These are phyloP conservation scores for Polytrichum formosum DNA, from an alignment of 225 moss, liverwort and hornwort genomes.

Conservation along the genomic window DNA sequence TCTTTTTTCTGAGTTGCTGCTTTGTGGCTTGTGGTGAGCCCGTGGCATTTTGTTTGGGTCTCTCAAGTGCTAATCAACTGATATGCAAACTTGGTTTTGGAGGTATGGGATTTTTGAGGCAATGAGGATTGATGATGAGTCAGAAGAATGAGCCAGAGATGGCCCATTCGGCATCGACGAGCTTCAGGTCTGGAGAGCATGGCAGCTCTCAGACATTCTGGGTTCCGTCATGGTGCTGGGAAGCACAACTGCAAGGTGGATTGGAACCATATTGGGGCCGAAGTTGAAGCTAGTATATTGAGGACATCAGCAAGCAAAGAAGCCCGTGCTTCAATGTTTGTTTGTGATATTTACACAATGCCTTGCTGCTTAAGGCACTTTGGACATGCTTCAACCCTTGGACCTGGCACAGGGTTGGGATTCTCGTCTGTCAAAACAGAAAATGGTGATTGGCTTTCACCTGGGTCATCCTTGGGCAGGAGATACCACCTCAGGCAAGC, in stretches of 20 bases:
- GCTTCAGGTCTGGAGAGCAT: conserved; percentile 42
- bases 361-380: conserved; percentile 38
- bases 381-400: conserved; percentile 23
- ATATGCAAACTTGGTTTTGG: background rate
- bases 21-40: no score
- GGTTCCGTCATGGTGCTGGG: conserved; percentile 34
- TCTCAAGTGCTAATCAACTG: no score
- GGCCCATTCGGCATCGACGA: conserved; percentile 39
- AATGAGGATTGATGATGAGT: conserved; percentile 41
- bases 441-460: conserved; percentile 18
- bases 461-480: conserved; percentile 20
- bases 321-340: conserved; percentile 10
- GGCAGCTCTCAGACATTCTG: conserved; percentile 46
- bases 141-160: conserved; percentile 53
- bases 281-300: conserved; percentile 19
- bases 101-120: conserved; percentile 13
- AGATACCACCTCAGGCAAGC: conserved; percentile 35
- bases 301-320: conserved; percentile 17
- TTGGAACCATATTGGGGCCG: conserved; percentile 18
- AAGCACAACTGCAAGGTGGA: conserved; percentile 38
- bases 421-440: conserved; percentile 19
- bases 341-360: conserved; percentile 21
- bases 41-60: no score
- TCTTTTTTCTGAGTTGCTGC: no score
- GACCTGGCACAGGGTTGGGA: conserved; percentile 21